Evolutionary conservation across 2,329 filamentous ascomycete genomes (phyloP).

Genomic region (Trichoderma polysporum): DNA sequence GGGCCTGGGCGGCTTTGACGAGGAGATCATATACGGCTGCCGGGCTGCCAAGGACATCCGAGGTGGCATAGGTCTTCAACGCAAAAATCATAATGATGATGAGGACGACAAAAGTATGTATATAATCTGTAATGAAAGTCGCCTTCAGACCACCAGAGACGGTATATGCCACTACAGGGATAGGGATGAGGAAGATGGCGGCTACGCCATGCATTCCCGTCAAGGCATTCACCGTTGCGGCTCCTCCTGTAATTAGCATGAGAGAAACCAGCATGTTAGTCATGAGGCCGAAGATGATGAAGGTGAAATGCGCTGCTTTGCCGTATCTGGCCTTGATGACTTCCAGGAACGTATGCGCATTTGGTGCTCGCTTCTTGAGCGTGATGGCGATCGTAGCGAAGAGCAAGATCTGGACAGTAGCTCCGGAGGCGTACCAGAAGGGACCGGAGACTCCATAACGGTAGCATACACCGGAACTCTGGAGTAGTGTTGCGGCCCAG

Average conservation of each 20-base stretch:
- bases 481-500: slow-evolving; percentile 81
- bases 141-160: slow-evolving; percentile 78
- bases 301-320: slow-evolving; percentile 67
- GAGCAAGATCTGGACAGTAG: slow-evolving; percentile 81
- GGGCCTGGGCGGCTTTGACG: slow-evolving; percentile 62
- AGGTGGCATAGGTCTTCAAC: slow-evolving; percentile 77
- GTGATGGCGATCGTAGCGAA: slow-evolving; percentile 91
- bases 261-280: slow-evolving; percentile 86
- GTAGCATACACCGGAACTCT: slow-evolving; percentile 80
- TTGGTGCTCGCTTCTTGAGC: slow-evolving; percentile 80
- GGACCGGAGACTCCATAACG: slow-evolving; percentile 66
- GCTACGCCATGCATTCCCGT: slow-evolving; percentile 62
- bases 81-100: slow-evolving; percentile 85
- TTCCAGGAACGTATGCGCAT: slow-evolving; percentile 83
- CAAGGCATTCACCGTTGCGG: slow-evolving; percentile 53
- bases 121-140: slow-evolving; percentile 81
- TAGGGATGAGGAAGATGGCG: slow-evolving; percentile 50
- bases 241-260: slow-evolving; percentile 82
- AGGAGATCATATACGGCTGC: slow-evolving; percentile 76
- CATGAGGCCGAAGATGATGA: slow-evolving; percentile 77
- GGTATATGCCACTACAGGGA: slow-evolving; percentile 66
- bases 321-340: slow-evolving; percentile 82
- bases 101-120: slow-evolving; percentile 81
- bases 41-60: slow-evolving; percentile 70
- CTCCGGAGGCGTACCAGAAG: slow-evolving; percentile 65